Base-by-base conservation (phyloP, 768 basidiomycete genomes). In the Amanita rimosa region DNA sequence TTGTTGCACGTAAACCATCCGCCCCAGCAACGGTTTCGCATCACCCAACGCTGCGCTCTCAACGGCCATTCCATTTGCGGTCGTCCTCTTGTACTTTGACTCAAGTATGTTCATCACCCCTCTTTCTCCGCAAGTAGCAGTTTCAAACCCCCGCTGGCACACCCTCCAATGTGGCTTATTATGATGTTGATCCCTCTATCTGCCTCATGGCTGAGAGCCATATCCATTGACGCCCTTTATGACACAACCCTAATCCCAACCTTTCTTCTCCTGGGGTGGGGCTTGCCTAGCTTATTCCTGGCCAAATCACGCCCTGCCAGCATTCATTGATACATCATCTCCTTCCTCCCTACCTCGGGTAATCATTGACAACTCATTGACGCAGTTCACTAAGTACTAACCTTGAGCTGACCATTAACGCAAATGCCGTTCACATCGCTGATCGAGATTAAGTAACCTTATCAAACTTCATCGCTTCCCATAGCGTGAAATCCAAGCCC, bases 151-250 rank as follows among this genome's bases (percentile, higher is more conserved):
- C 47, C 39, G 34, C 27, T 40, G 17, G 17, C 47, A 48, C 47
- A 17, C 40, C 24, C 39, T 16, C 47, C 27, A 19, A 48, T 26
- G 39, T 40, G 31, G 39, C 47, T 48, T 40, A 27, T 29, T 40
- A 31, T 48, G 47, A 48, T 39, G 41, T 48, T 48, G 38, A 41
- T 41, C 17, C 26, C 40, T 27, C 13, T 33, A 24, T 21, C 22
- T 41, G 39, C 47, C 47, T 48, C 47, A 34, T 48, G 47, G 47
- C 47, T 40, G 16, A 39, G 26, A 24, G 26, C 47, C 19, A 29
- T 33, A 37, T 41, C 17, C 13, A 16, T 40, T 27, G 39, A 48
- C 36, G 37, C 47, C 41, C 38, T 14, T 41, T 33, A 34, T 48
- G 47, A 48, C 38, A 48, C 38, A 34, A 48, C 47, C 44, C 47